phyloP scores from a whole-genome alignment of 139 green algal genomes.

The Eudorina sp. region DNA sequence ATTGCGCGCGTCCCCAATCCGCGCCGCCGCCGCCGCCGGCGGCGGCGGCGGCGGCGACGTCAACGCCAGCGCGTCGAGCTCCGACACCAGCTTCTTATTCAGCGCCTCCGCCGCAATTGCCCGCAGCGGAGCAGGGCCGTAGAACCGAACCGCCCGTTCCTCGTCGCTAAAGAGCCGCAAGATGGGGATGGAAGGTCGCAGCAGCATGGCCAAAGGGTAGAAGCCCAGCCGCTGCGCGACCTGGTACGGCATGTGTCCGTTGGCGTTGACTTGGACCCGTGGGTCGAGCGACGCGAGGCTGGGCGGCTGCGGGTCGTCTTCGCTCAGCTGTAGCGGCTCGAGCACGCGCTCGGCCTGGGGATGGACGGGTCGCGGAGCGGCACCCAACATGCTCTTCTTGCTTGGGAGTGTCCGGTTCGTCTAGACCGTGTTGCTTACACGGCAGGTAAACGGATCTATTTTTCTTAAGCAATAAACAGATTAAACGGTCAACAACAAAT shows the following conservation, averaged over 20 bases:
- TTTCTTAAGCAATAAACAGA: too few species aligned
- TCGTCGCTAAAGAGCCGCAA: slow-evolving; percentile 53
- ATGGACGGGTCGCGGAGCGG: not conserved
- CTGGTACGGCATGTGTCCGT: slow-evolving; percentile 50
- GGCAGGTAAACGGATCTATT: too few species aligned
- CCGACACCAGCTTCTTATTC: slow-evolving; percentile 49
- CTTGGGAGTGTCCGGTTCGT: too few species aligned
- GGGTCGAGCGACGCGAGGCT: slow-evolving; percentile 38
- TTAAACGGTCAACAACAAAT: too few species aligned
- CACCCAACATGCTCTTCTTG: too few species aligned
- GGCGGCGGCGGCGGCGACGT: not conserved
- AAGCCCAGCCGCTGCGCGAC: slow-evolving; percentile 55
- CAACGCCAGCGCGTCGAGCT: slow-evolving; percentile 32
- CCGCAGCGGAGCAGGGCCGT: slow-evolving; percentile 46
- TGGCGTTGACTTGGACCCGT: slow-evolving; percentile 47
- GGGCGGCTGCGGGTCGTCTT: not conserved
- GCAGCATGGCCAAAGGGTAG: slow-evolving; percentile 49
- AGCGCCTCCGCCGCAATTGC: slow-evolving; percentile 49
- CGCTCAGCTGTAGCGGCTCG: slow-evolving; percentile 47
- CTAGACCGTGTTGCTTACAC: too few species aligned
- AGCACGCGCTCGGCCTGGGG: slow-evolving; percentile 45
- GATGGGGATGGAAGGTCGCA: slow-evolving; percentile 54
- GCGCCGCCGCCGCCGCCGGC: not conserved
- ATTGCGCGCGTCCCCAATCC: too few species aligned
- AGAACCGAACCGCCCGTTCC: slow-evolving; percentile 49